Evolutionary conservation across 495 filamentous ascomycete species (phyloP), one percentile per base, ranked within the genome.

Genomic region (Daldinia decipiens): DNA sequence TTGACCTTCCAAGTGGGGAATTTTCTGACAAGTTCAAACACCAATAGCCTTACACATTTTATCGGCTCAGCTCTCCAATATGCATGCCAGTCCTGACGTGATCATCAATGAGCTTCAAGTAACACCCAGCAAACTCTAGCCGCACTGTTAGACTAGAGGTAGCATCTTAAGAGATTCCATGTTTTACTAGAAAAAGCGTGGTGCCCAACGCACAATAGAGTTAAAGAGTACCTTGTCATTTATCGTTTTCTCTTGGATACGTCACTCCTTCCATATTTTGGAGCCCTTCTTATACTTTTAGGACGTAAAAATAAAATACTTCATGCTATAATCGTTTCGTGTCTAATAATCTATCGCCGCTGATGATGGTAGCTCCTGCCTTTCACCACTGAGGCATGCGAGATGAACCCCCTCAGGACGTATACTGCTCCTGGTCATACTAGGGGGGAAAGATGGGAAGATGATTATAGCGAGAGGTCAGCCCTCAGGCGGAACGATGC

Each of bases 1-100:
- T 45, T 45, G 58, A 21, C 47, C 50, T 68, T 21, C 45, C 38
- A 50, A 55, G 65, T 62, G 55, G 70, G 50, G 52, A 5, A 34
- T 34, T 19, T 52, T 50, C 40, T 3, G 6, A 45, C 6, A 45
- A 17, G 40, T 45, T 45, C 17, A 45, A 12, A 19, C 63, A 24
- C 61, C 21, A 27, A 54, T 19, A 52, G 29, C n/a, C 34, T 62
- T 34, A 27, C 63, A 43, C 65, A 45, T 65, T 60, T 57, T 63
- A 51, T 64, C 39, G 50, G 24, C 50, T 53, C 50, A 31, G 27
- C 50, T 53, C 24, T 27, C 26, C 50, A n/a, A 56, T 17, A 31
- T 34, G 15, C 24, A 38, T 36, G 52, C n/a, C 7, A 21, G 17
- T 19, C 3, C 17, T 19, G 29, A 13, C 53, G 19, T 29, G 24